Conservation (phyloP, 176 grass and related monocot genomes). For the Bothriochloa decipiens region DNA sequence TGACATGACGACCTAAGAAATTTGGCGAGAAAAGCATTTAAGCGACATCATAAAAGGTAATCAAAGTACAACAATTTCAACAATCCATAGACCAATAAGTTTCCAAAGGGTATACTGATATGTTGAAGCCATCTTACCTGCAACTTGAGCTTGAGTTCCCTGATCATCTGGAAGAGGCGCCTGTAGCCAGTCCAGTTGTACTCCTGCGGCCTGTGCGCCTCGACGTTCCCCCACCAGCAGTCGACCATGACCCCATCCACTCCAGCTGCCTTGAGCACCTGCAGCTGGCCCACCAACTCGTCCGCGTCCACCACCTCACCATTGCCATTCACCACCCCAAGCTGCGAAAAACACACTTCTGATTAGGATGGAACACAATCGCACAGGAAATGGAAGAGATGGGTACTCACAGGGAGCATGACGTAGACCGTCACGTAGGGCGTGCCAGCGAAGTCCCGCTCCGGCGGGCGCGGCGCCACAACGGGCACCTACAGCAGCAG, state of each 20-base stretch:
- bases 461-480: slow-evolving; percentile 45
- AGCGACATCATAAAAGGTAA: slow-evolving; percentile 7
- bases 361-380: not conserved
- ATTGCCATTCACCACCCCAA: slow-evolving; percentile 56
- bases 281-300: slow-evolving; percentile 59
- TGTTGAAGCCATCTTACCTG: slow-evolving; percentile 46
- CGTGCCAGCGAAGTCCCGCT: slow-evolving; percentile 77
- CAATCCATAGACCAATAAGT: slow-evolving; percentile 7
- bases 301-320: slow-evolving; percentile 70
- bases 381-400: not conserved
- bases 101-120: not conserved
- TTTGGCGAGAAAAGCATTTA: not conserved
- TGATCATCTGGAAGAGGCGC: slow-evolving; percentile 73
- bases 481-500: slow-evolving; percentile 23
- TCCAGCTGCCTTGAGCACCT: slow-evolving; percentile 62
- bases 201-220: slow-evolving; percentile 56
- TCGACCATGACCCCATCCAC: slow-evolving; percentile 94
- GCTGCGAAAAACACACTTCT: slow-evolving; percentile 26
- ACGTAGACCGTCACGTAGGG: slow-evolving; percentile 81
- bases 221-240: slow-evolving; percentile 94
- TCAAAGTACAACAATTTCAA: not conserved
- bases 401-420: slow-evolving; percentile 71
- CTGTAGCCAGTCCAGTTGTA: slow-evolving; percentile 88
- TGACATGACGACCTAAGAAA: slow-evolving; percentile 86
- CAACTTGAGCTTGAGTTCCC: slow-evolving; percentile 73